Base-by-base conservation (phyloP, 257 asterid species). In the Fraxinus pennsylvanica region DNA sequence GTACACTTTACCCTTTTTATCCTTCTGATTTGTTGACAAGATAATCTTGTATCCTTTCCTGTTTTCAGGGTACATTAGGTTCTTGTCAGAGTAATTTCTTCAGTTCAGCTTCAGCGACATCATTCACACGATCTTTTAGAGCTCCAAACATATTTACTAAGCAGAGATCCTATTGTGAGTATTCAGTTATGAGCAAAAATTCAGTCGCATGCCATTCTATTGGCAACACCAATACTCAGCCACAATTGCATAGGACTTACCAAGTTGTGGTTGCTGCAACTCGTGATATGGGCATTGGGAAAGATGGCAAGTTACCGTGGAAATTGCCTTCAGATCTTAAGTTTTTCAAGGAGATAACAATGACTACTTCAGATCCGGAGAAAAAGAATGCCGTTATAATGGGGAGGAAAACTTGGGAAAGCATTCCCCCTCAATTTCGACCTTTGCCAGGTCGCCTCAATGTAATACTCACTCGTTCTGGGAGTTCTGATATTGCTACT, bases 401-500 rank as follows among this genome's bases (percentile, higher is more conserved):
- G 99, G 98, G 99, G 65, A 90, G 97, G 83, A 96, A 91, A 88
- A 93, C 98, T 21, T 96, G 99, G 99, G 99, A 96, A 84, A 92
- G 97, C 85, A 96, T 96, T 81, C 99, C 99, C 19, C 41, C 83
- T 19, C 88, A 87, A 45, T 83, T 87, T 74, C 97, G 90, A 68
- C 99, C 99, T 43, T 89, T 93, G 76, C 95, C 97, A 59, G 96
- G 97, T 72, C 93, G 99, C 71, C 97, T 96, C 80, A 96, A 96
- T 81, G 94, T 96, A 27, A 95, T 96, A 77, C 88, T 96, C 74
- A 89, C 95, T 45, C 96, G 92, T 72, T 89, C 98, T 19, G 96
- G 89, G 77, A 85, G 85, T 75, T 81, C 83, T 71, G 88, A 80
- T 35, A 81, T 80, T 85, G 85, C 91, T 63, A 82, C 87, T 74